A percentile compares a stretch with the other conserved stretches of the same genome.
Evolutionary conservation across 2,329 filamentous ascomycete genomes (phyloP).

Genomic region (Alternaria burnsii): DNA sequence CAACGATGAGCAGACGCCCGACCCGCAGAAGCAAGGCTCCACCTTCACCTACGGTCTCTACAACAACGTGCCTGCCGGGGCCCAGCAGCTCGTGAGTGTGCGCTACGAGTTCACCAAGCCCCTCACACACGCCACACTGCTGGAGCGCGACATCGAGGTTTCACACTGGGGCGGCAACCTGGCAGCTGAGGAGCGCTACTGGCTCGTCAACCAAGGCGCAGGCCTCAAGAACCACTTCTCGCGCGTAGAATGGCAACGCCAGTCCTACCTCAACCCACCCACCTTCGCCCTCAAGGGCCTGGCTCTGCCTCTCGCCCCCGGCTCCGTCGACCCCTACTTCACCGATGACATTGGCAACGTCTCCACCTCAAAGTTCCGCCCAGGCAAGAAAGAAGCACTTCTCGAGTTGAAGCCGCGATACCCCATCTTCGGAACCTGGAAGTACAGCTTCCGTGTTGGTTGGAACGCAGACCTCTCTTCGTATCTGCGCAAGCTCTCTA

Average conservation of each 20-base stretch:
- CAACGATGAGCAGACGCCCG: slow-evolving; percentile 67
- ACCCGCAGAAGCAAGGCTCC: slow-evolving; percentile 83
- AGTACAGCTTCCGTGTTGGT: slow-evolving; percentile 94
- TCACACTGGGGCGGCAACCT: slow-evolving; percentile 98
- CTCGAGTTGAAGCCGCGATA: slow-evolving; percentile 93
- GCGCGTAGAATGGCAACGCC: slow-evolving; percentile 59
- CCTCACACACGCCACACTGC: slow-evolving; percentile 76
- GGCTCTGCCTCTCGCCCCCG: slow-evolving; percentile 78
- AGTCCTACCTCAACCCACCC: slow-evolving; percentile 75
- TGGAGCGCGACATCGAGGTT: slow-evolving; percentile 93
- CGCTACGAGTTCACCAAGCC: slow-evolving; percentile 97
- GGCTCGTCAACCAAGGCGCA: slow-evolving; percentile 85
- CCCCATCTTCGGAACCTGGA: slow-evolving; percentile 97
- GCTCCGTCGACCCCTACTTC: slow-evolving; percentile 90
- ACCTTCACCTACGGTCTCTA: slow-evolving; percentile 93
- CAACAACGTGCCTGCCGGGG: slow-evolving; percentile 80
- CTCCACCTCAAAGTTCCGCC: slow-evolving; percentile 88
- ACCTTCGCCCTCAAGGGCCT: slow-evolving; percentile 83
- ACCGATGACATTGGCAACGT: slow-evolving; percentile 97
- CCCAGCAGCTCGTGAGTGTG: slow-evolving; percentile 74
- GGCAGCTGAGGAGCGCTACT: slow-evolving; percentile 93
- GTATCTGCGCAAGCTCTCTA: slow-evolving; percentile 72
- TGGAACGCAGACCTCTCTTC: slow-evolving; percentile 89
- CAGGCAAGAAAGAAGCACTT: slow-evolving; percentile 77
- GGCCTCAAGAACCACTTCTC: slow-evolving; percentile 65